Percentiles rank a stretch among this genome's conserved stretches.
Evolutionary conservation across 139 green algal genomes (phyloP).

Genomic region (Chlamydomonas asymmetrica): DNA sequence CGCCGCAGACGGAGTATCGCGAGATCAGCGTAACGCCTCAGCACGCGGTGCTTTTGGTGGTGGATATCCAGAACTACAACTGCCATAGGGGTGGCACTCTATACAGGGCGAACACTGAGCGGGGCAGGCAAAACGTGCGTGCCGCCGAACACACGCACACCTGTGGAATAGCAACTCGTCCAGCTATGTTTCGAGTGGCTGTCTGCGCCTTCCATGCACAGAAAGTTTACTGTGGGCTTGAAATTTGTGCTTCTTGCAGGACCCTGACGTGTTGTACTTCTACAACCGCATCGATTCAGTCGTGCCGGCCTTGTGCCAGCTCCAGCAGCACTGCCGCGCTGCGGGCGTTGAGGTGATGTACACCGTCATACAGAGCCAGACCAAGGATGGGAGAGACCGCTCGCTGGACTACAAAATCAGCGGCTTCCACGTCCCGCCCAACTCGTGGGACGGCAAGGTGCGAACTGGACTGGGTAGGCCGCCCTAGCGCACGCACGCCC

Average conservation of each 20-base stretch:
- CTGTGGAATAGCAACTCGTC: background rate
- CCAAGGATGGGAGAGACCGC: conserved; percentile 61
- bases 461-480: too few relatives aligned
- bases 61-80: conserved; percentile 73
- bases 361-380: conserved; percentile 67
- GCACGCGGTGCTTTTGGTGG: conserved; percentile 28
- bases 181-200: background rate
- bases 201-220: background rate
- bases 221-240: background rate
- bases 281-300: conserved; percentile 15
- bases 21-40: conserved; percentile 19
- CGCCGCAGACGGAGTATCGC: conserved; percentile 17
- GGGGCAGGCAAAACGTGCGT: background rate
- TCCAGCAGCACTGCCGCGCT: conserved; percentile 9
- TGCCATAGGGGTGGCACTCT: conserved; percentile 50
- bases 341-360: conserved; percentile 65
- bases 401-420: conserved; percentile 73
- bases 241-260: conserved; percentile 4
- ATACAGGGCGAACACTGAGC: conserved; percentile 31
- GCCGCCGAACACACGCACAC: background rate
- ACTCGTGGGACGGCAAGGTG: conserved; percentile 58
- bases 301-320: conserved; percentile 15
- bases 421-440: conserved; percentile 76
- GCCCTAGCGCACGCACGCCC: too few relatives aligned
- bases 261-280: conserved; percentile 26